These are phyloP conservation scores for Melocanna baccifera DNA, from an alignment of 176 grass and related monocot species.

Conservation along the genomic window DNA sequence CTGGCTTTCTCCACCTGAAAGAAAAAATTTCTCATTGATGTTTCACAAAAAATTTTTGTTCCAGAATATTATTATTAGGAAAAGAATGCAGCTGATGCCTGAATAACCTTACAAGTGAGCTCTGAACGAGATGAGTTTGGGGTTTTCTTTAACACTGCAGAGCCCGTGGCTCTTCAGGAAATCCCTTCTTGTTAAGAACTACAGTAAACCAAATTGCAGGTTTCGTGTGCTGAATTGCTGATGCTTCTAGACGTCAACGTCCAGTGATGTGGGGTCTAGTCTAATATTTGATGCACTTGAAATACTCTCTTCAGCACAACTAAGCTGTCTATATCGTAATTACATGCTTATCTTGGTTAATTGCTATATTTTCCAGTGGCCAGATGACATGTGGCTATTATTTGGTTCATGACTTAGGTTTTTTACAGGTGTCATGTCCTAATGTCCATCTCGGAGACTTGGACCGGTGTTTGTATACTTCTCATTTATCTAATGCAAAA, in stretches of 20 bases:
- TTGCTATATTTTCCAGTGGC: neutral
- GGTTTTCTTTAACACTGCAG: neutral
- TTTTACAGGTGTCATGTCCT: neutral
- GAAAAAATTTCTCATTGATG: neutral
- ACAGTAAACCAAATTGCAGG: neutral
- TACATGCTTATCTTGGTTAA: neutral
- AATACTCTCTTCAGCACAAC: neutral
- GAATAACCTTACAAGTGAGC: neutral
- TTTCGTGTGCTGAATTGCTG: neutral
- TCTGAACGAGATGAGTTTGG: neutral
- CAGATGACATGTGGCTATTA: neutral
- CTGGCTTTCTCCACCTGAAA: conserved; percentile 67
- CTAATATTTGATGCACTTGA: neutral
- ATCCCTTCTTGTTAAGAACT: neutral
- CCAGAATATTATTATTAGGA: neutral
- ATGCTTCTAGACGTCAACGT: neutral
- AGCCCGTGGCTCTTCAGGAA: neutral
- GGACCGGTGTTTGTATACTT: neutral
- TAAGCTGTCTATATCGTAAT: neutral
- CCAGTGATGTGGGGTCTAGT: neutral
- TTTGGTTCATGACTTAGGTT: neutral
- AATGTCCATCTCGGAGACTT: neutral
- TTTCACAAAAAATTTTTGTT: neutral
- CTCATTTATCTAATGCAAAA: neutral
- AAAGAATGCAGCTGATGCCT: neutral